A percentile compares a stretch with the other conserved stretches of the same genome.
Conservation (phyloP, 768 basidiomycete species). For the Pleurotus cornucopiae region DNA sequence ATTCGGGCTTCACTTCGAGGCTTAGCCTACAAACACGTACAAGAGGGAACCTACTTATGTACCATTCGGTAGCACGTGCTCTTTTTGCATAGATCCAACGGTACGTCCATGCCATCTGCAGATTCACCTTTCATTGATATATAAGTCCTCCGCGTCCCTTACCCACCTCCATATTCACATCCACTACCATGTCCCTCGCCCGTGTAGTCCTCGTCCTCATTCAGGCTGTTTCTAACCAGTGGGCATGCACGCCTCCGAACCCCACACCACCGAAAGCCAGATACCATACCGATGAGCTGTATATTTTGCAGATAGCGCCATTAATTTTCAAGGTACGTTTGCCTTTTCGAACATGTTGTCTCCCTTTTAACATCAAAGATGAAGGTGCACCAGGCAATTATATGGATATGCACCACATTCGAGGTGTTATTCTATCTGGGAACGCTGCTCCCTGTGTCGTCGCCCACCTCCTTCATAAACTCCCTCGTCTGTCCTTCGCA, state of each 20-base stretch:
- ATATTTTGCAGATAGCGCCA: conserved; percentile 52
- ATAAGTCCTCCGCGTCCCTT: conserved; percentile 9
- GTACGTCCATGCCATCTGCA: background rate
- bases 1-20: no score
- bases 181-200: conserved; percentile 37
- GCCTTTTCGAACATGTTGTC: background rate
- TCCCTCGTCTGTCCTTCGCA: conserved; percentile 28
- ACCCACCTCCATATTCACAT: conserved; percentile 1
- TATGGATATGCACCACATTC: conserved; percentile 46
- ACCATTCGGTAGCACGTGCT: background rate
- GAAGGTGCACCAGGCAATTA: conserved; percentile 45
- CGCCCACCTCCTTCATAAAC: conserved; percentile 27
- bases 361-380: background rate
- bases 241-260: conserved; percentile 55
- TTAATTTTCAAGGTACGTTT: conserved; percentile 46
- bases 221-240: conserved; percentile 47
- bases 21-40: no score
- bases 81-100: background rate
- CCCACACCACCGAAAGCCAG: conserved; percentile 44
- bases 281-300: conserved; percentile 49
- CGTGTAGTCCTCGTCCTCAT: conserved; percentile 43
- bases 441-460: conserved; percentile 23
- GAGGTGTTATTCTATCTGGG: conserved; percentile 44
- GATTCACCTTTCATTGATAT: conserved; percentile 11
- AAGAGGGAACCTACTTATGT: no score